Evolutionary conservation across 306 rosid genomes (phyloP), one percentile per base, ranked within the genome.

Genomic region (Quercus ilex): DNA sequence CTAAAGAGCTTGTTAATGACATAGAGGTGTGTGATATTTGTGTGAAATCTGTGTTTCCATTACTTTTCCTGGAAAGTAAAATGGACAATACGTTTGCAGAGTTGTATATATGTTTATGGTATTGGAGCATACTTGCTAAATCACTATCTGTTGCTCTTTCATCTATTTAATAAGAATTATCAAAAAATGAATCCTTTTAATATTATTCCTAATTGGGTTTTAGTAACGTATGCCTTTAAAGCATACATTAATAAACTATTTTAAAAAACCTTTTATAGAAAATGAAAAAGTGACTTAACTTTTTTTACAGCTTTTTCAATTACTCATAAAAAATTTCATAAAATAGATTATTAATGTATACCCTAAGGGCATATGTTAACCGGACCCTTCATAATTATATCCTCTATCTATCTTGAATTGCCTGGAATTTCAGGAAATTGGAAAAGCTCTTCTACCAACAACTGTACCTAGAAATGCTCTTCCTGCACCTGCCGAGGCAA

Each of bases 361-460:
- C 11, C 11, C 11, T 8, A 8, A 41, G 46, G 46, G 0, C 11
- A 41, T 41, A 41, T 41, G 12, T 41, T 41, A 41, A 41, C 11
- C 12, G 3, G 12, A 41, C 11, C 11, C 46, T 18, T 74, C 43
- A 43, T 56, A 8, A 35, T 43, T 53, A 38, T 56, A 51, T 51
- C 55, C 13, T 53, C 46, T 85, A 20, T 77, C 78, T 71, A 68
- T 80, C 46, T 14, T 73, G 46, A 74, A 78, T 74, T 58, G 20
- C 56, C 68, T 75, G 63, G 57, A 80, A 87, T 76, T 79, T 83
- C 87, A 96, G 98, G 80, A 90, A 77, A 96, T 96, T 30, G 99
- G 99, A 77, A 81, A 65, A 86, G 98, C 97, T 77, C 83, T 96
- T 80, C 89, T 96, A 62, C 98, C 99, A 57, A 43, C 82, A 31